phyloP scores from a whole-genome alignment of 2,329 filamentous ascomycete genomes.

The Geosmithia putterillii region DNA sequence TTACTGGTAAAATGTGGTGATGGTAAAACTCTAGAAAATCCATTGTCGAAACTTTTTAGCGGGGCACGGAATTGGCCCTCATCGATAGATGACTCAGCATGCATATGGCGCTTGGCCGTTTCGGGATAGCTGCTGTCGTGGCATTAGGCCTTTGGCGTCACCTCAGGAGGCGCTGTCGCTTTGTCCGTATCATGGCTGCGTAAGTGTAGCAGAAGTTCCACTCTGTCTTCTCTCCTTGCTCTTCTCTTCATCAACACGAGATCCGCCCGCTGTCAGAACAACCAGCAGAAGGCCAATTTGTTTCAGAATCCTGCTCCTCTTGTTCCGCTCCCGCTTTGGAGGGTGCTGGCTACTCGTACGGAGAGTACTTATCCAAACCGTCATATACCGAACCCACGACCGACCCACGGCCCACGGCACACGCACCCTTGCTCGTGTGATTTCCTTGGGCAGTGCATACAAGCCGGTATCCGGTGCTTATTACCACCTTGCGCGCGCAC shows the following conservation, averaged over 20 bases:
- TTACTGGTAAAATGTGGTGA: neutral
- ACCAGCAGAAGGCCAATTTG: no score
- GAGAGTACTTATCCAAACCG: no score
- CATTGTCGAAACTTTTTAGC: constrained; percentile 15
- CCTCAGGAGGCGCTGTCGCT: neutral
- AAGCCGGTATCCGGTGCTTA: neutral
- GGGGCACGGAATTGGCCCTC: constrained; percentile 6
- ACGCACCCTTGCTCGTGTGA: neutral
- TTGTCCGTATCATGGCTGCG: neutral
- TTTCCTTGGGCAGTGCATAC: neutral
- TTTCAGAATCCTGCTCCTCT: no score
- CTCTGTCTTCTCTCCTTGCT: neutral
- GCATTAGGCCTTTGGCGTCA: neutral
- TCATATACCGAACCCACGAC: no score
- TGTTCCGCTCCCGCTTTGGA: no score
- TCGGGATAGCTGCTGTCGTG: neutral
- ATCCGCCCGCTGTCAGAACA: no score
- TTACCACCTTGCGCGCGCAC: no score
- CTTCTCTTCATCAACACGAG: neutral
- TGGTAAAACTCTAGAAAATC: neutral
- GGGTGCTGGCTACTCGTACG: no score
- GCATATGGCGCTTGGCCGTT: neutral
- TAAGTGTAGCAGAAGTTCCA: neutral
- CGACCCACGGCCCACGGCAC: neutral
- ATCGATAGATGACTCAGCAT: neutral